Base-by-base conservation (phyloP, 768 basidiomycete species). In the Terana coerulea region DNA sequence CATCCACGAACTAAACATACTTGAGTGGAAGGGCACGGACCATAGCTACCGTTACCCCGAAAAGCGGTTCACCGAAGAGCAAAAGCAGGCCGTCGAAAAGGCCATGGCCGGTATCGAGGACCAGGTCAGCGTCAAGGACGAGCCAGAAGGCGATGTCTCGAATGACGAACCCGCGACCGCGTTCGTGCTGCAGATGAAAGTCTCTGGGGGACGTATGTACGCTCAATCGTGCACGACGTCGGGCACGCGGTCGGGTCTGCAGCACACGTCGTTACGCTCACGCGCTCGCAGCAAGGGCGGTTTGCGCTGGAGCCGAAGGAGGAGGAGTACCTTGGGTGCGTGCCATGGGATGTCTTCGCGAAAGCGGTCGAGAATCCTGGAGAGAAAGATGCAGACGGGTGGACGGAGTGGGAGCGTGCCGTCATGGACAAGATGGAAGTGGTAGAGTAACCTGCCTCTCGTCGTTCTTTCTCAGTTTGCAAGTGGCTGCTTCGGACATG, bases 121-220 rank as follows among this genome's bases (percentile, higher is more conserved):
- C 21, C 63, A 69, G 26, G 61, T 66, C 3, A 54, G 66, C 15
- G 59, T 78, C n/a, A 59, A 65, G 39, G 69, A 70, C 39, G 63
- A 65, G 29, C 54, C 52, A n/a, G 70, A 69, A 22, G 54, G 53
- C 25, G 55, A 61, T 46, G 48, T 53, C 3, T 57, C 66, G 9
- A 61, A 63, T 25, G 71, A 76, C 47, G 60, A 61, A 33, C 61
- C 67, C 3, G 90, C 95, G 1, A 78, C 85, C 0, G 86, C 86
- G 19, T 97, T 98, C 67, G 84, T 86, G 8, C 73, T 99, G 56
- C 80, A 79, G 49, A 95, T 99, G 94, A 87, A 77, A 55, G 97
- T 98, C 5, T 95, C 94, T 8, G 89, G 91, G 97, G 97, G 34
- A 98, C 97, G 12, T 99, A 99, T 62, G 95, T 99, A 48, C 86